These are phyloP conservation scores for Papiliotrema terrestris DNA, from an alignment of 1,284 basidiomycete genomes.

Conservation along the genomic window DNA sequence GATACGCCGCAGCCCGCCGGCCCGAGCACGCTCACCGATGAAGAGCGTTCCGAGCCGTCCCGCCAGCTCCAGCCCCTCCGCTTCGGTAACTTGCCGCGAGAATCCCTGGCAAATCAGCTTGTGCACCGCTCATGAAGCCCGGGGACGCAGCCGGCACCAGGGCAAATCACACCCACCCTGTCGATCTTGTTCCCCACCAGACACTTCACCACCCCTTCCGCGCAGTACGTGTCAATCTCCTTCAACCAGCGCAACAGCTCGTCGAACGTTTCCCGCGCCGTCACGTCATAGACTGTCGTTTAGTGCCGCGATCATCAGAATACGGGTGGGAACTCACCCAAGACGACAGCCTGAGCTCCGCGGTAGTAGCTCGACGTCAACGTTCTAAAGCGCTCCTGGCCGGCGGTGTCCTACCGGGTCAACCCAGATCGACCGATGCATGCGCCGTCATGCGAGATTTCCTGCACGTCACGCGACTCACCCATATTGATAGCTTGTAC, in stretches of 20 bases:
- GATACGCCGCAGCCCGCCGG: background rate
- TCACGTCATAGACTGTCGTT: constrained; percentile 77
- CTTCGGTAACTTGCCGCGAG: constrained; percentile 75
- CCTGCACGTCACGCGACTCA: constrained; percentile 16
- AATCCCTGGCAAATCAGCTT: constrained; percentile 61
- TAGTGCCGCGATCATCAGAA: background rate
- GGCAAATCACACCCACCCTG: constrained; percentile 57
- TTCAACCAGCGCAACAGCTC: constrained; percentile 88
- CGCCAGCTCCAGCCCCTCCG: constrained; percentile 80
- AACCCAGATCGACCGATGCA: too few relatives aligned
- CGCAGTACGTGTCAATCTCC: constrained; percentile 91
- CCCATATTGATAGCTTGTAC: constrained; percentile 59
- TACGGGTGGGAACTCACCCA: constrained; percentile 56
- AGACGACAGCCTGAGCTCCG: constrained; percentile 61
- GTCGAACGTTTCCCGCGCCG: constrained; percentile 85
- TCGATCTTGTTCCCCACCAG: constrained; percentile 93
- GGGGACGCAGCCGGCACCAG: background rate
- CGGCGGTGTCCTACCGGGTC: constrained; percentile 87
- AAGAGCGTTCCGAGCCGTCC: constrained; percentile 76
- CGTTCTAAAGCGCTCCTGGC: constrained; percentile 95
- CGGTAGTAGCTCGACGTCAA: constrained; percentile 98
- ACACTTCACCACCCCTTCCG: constrained; percentile 84
- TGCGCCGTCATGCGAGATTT: background rate
- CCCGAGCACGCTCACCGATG: constrained; percentile 61
- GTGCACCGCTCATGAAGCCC: background rate